phyloP scores from a whole-genome alignment of 2,329 filamentous ascomycete species.

The Phoma sp. region DNA sequence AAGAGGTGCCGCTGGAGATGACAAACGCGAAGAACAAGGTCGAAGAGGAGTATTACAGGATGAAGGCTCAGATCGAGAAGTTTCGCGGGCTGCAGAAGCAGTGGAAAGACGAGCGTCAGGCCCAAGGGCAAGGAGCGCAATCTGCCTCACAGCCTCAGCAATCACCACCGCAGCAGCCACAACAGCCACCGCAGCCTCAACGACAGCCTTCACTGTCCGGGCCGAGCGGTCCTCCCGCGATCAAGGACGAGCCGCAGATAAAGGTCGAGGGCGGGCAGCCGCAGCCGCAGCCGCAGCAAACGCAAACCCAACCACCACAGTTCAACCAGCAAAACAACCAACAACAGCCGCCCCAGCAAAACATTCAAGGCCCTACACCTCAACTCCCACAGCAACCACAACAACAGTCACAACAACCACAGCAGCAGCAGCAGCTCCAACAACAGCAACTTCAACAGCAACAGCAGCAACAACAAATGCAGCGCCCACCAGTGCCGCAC shows the following conservation, averaged over 20 bases:
- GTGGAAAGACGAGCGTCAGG: conserved; percentile 44
- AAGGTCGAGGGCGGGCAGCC: conserved; percentile 44
- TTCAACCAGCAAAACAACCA: conserved; percentile 37
- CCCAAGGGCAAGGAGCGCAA: conserved; percentile 39
- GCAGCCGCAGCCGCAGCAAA: conserved; percentile 24
- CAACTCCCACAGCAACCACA: conserved; percentile 21
- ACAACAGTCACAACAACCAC: conserved; percentile 26
- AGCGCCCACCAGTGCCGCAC: conserved; percentile 38
- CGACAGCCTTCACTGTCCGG: conserved; percentile 39
- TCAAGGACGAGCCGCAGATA: conserved; percentile 45
- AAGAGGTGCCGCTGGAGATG: conserved; percentile 43
- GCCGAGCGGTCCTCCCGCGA: conserved; percentile 29
- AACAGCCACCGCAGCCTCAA: conserved; percentile 36
- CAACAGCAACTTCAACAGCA: conserved; percentile 33
- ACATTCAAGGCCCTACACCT: conserved; percentile 22
- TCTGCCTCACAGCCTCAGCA: conserved; percentile 28
- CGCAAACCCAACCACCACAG: conserved; percentile 27
- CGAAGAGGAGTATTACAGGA: conserved; percentile 38
- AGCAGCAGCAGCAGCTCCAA: conserved; percentile 18
- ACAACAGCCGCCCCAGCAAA: conserved; percentile 30
- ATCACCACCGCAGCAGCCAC: conserved; percentile 24
- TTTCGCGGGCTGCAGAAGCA: conserved; percentile 44
- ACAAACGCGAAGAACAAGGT: conserved; percentile 33
- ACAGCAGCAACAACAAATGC: conserved; percentile 28
- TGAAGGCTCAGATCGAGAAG: conserved; percentile 43